Evolutionary conservation across 2,329 filamentous ascomycete genomes (phyloP).

Genomic region (Hypoxylon sp.): DNA sequence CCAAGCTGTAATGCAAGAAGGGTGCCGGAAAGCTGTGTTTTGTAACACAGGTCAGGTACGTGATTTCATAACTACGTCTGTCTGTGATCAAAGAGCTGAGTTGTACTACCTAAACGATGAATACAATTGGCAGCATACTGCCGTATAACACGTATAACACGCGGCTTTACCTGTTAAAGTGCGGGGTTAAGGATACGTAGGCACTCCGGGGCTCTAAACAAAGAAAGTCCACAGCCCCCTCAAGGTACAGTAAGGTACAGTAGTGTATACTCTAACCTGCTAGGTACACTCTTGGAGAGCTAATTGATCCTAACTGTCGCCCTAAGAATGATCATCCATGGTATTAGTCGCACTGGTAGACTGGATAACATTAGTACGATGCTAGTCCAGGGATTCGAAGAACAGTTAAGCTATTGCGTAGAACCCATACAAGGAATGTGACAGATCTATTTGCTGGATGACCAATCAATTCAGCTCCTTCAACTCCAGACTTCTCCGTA

Average conservation of each 20-base stretch:
- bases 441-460: slow-evolving; percentile 7
- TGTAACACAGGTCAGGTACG: not conserved
- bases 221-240: no score
- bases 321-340: slow-evolving; percentile 1
- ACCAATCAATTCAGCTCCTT: slow-evolving; percentile 33
- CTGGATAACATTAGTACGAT: not conserved
- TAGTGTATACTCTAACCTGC: no score
- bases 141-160: slow-evolving; percentile 24
- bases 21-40: not conserved
- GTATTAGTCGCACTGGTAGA: not conserved
- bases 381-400: not conserved
- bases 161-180: slow-evolving; percentile 10
- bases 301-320: not conserved
- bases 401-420: not conserved
- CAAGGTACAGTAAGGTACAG: no score
- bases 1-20: slow-evolving; percentile 1
- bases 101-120: not conserved
- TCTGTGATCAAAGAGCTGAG: not conserved
- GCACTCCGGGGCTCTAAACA: no score
- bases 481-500: slow-evolving; percentile 35
- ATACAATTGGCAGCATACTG: slow-evolving; percentile 15
- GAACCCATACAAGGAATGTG: slow-evolving; percentile 10
- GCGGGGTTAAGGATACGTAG: slow-evolving; percentile 4
- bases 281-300: no score
- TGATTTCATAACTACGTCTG: slow-evolving; percentile 3